Evolutionary conservation across 202 grass and related monocot species (phyloP), one percentile per base, ranked within the genome.

Genomic region (Schoenoplectus tabernaemontani): DNA sequence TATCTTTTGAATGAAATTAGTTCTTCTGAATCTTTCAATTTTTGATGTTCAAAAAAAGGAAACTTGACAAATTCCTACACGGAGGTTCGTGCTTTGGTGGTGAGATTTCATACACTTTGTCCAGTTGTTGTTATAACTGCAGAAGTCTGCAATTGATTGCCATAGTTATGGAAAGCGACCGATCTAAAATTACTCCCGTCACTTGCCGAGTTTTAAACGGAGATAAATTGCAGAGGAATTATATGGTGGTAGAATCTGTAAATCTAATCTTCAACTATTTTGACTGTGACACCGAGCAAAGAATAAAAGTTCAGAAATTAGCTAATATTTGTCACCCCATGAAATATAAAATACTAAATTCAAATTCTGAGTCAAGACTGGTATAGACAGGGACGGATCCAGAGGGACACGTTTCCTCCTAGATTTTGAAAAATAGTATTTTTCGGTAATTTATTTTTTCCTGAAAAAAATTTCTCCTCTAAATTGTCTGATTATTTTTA

Each of bases 31-130:
- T n/a, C n/a, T n/a, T n/a, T n/a, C n/a, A n/a, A n/a, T n/a, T n/a
- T n/a, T n/a, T n/a, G n/a, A n/a, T n/a, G n/a, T n/a, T n/a, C n/a
- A n/a, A n/a, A n/a, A n/a, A n/a, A n/a, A 68, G 3, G 38, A 44
- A 43, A 68, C 20, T 75, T 36, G 47, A 75, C 47, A 9, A 75
- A 54, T 75, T 74, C 70, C n/a, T 28, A 75, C 70, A 10, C 28
- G 28, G 38, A 63, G 59, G 78, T n/a, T n/a, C n/a, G n/a, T n/a
- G n/a, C n/a, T n/a, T 80, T 80, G 78, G 78, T 65, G 59, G 57
- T 56, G 20, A 30, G 57, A 34, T 80, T 17, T 51, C 48, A 33
- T 74, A 11, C 54, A 34, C 47, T 34, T 24, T 28, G n/a, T 19
- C 50, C 4, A 6, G 15, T 75, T 56, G 0, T 75, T 7, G 13